phyloP scores from a whole-genome alignment of 208 protist genomes.

The Vickermania spadyakhi region DNA sequence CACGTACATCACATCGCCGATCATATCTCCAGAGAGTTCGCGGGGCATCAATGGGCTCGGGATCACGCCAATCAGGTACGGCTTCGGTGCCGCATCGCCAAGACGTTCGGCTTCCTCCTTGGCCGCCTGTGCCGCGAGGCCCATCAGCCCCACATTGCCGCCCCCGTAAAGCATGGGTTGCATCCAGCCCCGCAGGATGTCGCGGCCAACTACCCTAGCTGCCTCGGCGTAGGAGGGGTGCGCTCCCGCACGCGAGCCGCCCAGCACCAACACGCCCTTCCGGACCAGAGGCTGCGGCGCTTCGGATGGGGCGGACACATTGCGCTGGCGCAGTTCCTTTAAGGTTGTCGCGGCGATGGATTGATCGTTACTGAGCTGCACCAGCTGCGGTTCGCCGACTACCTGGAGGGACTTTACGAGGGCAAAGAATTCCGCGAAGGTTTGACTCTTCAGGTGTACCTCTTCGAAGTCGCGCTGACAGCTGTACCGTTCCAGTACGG shows the following conservation, averaged over 20 bases:
- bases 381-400: conserved; percentile 13
- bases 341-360: conserved; percentile 5
- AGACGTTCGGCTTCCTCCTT: conserved; percentile 15
- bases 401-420: conserved; percentile 16
- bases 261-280: conserved; percentile 71
- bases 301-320: conserved; percentile 7
- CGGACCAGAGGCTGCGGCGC: conserved; percentile 11
- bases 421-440: conserved; percentile 22
- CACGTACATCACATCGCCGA: conserved; percentile 48
- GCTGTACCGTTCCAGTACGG: conserved; percentile 53
- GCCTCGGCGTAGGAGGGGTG: conserved; percentile 31
- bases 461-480: conserved; percentile 20
- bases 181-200: conserved; percentile 22
- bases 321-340: conserved; percentile 2
- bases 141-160: conserved; percentile 73
- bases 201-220: conserved; percentile 30
- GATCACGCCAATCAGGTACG: conserved; percentile 48
- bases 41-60: conserved; percentile 34
- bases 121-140: conserved; percentile 12
- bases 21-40: conserved; percentile 45
- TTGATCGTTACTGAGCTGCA: conserved; percentile 13
- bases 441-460: conserved; percentile 32
- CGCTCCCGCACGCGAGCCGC: conserved; percentile 34
- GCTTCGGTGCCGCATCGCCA: conserved; percentile 6
- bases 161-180: conserved; percentile 67